A percentile compares a stretch with the other conserved stretches of the same genome.
Evolutionary conservation across 805 yeast genomes (phyloP).

Genomic region (Ogataea angusta): DNA sequence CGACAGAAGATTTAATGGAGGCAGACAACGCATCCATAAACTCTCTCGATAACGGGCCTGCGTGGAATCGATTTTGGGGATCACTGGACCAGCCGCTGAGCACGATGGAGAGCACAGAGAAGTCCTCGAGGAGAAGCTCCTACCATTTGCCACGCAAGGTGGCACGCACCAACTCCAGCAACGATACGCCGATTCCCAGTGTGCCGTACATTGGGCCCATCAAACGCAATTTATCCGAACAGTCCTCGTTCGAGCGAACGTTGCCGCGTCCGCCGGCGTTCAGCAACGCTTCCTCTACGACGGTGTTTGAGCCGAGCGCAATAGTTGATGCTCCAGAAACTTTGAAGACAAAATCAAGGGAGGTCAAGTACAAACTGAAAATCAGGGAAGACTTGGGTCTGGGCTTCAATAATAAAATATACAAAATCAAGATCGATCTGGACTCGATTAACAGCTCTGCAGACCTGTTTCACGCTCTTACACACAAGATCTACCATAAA

Average conservation of each 20-base stretch:
- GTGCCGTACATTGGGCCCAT: conserved; percentile 23
- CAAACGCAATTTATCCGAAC: conserved; percentile 5
- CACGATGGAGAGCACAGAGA: conserved; percentile 24
- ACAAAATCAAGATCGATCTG: conserved; percentile 23
- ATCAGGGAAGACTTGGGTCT: conserved; percentile 19
- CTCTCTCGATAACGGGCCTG: conserved; percentile 27
- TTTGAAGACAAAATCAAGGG: conserved; percentile 5
- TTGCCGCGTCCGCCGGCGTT: conserved; percentile 4
- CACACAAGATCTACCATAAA: conserved; percentile 19
- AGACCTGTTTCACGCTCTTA: conserved; percentile 12
- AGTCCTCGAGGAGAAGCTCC: conserved; percentile 22
- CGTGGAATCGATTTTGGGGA: conserved; percentile 35
- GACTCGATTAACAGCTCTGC: conserved; percentile 5
- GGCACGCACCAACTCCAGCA: conserved; percentile 16
- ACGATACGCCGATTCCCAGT: conserved; percentile 16
- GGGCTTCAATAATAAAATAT: conserved; percentile 23
- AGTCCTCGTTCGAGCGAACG: conserved; percentile 5
- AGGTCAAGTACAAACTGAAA: conserved; percentile 19
- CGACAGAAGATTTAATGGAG: conserved; percentile 35
- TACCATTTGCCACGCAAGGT: conserved; percentile 13
- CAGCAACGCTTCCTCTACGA: conserved; percentile 11
- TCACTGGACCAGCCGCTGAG: conserved; percentile 30
- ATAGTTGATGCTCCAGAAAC: conserved; percentile 1
- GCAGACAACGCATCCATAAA: conserved; percentile 12
- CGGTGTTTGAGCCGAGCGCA: conserved; percentile 10